A percentile compares a stretch with the other conserved stretches of the same genome.
These are phyloP conservation scores for Urochloa ruziziensis DNA, from an alignment of 176 grass and related monocot genomes.

Conservation along the genomic window DNA sequence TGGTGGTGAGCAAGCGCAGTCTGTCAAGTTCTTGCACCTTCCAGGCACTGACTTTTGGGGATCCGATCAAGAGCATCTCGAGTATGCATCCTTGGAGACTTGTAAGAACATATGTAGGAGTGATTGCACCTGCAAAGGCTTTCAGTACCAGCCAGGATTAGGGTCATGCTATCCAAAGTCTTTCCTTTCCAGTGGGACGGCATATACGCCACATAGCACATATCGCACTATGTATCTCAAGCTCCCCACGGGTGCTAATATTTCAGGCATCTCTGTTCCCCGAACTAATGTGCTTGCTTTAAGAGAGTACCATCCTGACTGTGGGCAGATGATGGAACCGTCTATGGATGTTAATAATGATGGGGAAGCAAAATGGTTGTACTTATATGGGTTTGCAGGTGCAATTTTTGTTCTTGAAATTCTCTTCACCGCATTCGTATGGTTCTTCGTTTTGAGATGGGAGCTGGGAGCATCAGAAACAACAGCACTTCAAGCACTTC, in stretches of 20 bases:
- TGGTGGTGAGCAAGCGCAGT: background rate
- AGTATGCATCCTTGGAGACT: background rate
- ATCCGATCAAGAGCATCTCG: background rate
- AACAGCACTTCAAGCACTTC: background rate
- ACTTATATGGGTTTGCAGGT: conserved; percentile 4
- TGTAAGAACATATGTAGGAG: conserved; percentile 2
- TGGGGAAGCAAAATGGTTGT: background rate
- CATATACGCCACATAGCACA: background rate
- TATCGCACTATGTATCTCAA: background rate
- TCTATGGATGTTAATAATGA: background rate
- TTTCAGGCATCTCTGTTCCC: background rate
- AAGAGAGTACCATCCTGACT: background rate
- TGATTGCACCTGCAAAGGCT: conserved; percentile 11
- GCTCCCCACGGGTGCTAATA: background rate
- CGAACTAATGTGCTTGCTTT: conserved; percentile 2
- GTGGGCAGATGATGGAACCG: background rate
- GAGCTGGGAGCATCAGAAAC: conserved; percentile 13
- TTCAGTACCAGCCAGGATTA: conserved; percentile 11
- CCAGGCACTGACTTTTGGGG: background rate
- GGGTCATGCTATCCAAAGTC: conserved; percentile 15
- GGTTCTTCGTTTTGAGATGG: conserved; percentile 13
- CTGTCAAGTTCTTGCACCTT: background rate
- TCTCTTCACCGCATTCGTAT: background rate
- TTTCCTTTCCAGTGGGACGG: background rate
- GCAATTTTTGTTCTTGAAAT: conserved; percentile 18